Percentiles rank a stretch among this genome's conserved stretches.
phyloP scores from a whole-genome alignment of 2,329 filamentous ascomycete genomes.

The Endoconidiophora polonica region DNA sequence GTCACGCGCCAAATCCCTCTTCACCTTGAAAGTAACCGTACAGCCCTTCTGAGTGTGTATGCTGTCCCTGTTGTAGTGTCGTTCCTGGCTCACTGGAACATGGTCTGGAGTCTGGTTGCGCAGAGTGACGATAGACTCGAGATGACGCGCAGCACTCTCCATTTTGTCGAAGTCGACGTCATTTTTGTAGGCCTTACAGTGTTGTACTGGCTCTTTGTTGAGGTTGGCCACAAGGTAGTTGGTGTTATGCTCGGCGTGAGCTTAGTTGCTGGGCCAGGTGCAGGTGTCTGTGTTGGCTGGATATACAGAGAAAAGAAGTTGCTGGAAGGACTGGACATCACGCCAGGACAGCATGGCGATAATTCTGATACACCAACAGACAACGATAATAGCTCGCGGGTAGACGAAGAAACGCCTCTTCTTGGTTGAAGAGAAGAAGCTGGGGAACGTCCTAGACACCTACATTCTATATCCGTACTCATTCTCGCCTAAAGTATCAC shows the following conservation, averaged over 20 bases:
- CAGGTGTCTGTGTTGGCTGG: constrained; percentile 24
- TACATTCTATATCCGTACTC: not conserved
- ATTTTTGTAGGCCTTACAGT: constrained; percentile 30
- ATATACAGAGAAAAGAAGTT: constrained; percentile 21
- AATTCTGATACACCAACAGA: not conserved
- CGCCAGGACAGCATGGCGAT: not conserved
- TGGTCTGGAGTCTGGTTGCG: constrained; percentile 25
- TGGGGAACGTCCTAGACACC: not conserved
- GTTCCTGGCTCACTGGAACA: constrained; percentile 24
- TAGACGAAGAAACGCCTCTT: constrained; percentile 22
- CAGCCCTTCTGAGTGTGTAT: constrained; percentile 27
- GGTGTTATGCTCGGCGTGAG: constrained; percentile 19
- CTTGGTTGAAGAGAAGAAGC: constrained; percentile 15
- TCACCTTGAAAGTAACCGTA: constrained; percentile 27
- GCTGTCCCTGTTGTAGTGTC: constrained; percentile 28
- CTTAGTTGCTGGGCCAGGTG: constrained; percentile 23
- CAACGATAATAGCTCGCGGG: not conserved
- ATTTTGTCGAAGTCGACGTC: constrained; percentile 31
- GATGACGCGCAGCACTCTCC: constrained; percentile 30
- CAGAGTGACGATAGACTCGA: constrained; percentile 28
- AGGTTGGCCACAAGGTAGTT: constrained; percentile 28
- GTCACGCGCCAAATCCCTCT: constrained; percentile 18
- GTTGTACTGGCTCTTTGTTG: constrained; percentile 36
- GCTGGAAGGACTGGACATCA: constrained; percentile 2
- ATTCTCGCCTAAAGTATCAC: not conserved